phyloP scores from a whole-genome alignment of 768 basidiomycete genomes.

The Leccinum disarticulatum region DNA sequence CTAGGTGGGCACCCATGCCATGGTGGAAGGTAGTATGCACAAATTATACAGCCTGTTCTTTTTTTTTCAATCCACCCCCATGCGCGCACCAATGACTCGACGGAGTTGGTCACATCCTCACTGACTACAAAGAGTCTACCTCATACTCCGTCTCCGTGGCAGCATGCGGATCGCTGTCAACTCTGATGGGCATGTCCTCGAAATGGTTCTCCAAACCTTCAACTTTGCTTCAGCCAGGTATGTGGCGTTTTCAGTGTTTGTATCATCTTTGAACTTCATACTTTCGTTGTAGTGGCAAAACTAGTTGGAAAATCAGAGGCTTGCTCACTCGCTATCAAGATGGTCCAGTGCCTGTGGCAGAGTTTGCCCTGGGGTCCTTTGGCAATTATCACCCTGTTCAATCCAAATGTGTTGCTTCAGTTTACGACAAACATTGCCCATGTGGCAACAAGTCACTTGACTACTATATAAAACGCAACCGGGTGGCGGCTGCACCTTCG shows the following conservation, averaged over 20 bases:
- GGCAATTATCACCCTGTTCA: constrained; percentile 91
- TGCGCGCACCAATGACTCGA: too few species aligned
- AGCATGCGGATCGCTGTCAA: not conserved
- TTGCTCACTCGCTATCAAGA: constrained; percentile 86
- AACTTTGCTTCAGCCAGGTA: too few species aligned
- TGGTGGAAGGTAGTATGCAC: too few species aligned
- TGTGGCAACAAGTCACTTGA: constrained; percentile 93
- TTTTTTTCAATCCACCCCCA: too few species aligned
- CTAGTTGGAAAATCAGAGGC: constrained; percentile 93
- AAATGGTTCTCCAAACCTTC: not conserved
- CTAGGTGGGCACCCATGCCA: too few species aligned
- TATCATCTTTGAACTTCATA: constrained; percentile 1
- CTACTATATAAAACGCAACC: constrained; percentile 91
- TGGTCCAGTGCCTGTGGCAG: constrained; percentile 85
- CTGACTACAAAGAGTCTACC: not conserved
- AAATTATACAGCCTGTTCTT: too few species aligned
- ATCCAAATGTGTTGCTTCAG: constrained; percentile 91
- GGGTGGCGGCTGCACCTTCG: constrained; percentile 80
- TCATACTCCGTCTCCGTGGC: not conserved
- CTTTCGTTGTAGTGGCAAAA: constrained; percentile 67
- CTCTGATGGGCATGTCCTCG: not conserved
- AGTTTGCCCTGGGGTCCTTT: constrained; percentile 94
- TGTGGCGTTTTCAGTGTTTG: too few species aligned
- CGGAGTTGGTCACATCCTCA: too few species aligned
- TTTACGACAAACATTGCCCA: constrained; percentile 87